Base-by-base conservation (phyloP, 179 eudicot genomes). In the Actinidia polygama region DNA sequence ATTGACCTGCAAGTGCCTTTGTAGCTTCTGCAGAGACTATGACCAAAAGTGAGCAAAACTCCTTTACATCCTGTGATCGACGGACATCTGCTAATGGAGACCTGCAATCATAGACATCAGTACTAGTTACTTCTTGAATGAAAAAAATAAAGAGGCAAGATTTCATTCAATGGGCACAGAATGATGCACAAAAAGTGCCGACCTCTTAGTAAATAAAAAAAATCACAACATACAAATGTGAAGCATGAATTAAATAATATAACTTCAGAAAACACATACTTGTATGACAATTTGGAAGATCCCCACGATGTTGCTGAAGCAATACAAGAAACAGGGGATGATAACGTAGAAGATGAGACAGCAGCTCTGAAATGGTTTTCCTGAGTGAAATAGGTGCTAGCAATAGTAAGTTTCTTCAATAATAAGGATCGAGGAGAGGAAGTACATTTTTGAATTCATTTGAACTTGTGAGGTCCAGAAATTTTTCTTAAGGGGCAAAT, bases 61-160 rank as follows among this genome's bases (percentile, higher is more conserved):
- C 97, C 90, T 90, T 94, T 84, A 95, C 87, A 81, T 97, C 99
- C 78, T 92, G 90, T 30, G 95, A 95, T 85, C 93, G 98, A 71
- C 95, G 92, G 82, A 95, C 89, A 87, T 94, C 97, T 81, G 96
- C 98, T 85, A 97, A 88, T 18, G 95, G 94, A 83, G 99, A 97
- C 92, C 99, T 97, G 69, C 81, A 87, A 77, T 80, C 72, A 69
- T 64, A 66, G 40, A 86, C 80, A 90, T 87, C 79, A 74, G 14
- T 79, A 66, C 58, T 54, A 84, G 68, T 58, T 50, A 70, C 26
- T 23, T 46, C 51, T 4, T 61, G 53, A 63, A 14, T 47, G 70
- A 61, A 21, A 44, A 46, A 21, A 21, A 47, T 21, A 23, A 21
- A 14, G 63, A 21, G 44, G 21, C 55, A 44, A 62, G 6, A 62